phyloP scores from a whole-genome alignment of 1,284 basidiomycete species.

The Tilletia setariae region DNA sequence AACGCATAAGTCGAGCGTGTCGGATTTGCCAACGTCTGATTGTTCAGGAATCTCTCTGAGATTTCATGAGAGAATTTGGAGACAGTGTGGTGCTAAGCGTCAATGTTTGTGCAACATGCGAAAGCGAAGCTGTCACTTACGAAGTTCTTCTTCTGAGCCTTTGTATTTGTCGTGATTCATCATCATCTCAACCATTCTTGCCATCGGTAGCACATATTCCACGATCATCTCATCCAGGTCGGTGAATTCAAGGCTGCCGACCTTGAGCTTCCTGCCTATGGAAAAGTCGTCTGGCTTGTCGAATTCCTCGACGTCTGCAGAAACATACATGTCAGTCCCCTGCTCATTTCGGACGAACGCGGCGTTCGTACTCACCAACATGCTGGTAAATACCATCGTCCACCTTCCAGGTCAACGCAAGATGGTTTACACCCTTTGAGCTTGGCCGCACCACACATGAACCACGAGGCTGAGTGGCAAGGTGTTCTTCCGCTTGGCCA shows the following conservation, averaged over 20 bases:
- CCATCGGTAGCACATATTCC: slow-evolving; percentile 92
- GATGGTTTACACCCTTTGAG: slow-evolving; percentile 86
- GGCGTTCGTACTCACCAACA: slow-evolving; percentile 65
- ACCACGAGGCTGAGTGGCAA: slow-evolving; percentile 81
- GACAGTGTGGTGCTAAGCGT: background rate
- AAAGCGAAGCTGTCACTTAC: slow-evolving; percentile 61
- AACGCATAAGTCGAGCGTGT: slow-evolving; percentile 94
- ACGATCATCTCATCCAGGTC: slow-evolving; percentile 98
- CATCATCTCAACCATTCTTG: slow-evolving; percentile 87
- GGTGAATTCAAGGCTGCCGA: slow-evolving; percentile 80
- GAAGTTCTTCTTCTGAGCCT: slow-evolving; percentile 75
- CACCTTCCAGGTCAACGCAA: slow-evolving; percentile 99
- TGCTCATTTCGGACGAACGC: background rate
- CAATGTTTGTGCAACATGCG: background rate
- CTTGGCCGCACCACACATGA: slow-evolving; percentile 80
- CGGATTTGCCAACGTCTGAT: slow-evolving; percentile 76
- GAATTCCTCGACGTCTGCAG: slow-evolving; percentile 78
- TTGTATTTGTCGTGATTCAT: slow-evolving; percentile 97
- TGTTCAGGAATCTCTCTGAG: slow-evolving; percentile 43
- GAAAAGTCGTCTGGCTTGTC: slow-evolving; percentile 67
- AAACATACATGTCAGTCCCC: slow-evolving; percentile 20
- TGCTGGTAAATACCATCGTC: slow-evolving; percentile 96
- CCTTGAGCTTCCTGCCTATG: slow-evolving; percentile 69
- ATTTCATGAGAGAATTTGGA: background rate
- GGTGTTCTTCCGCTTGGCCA: slow-evolving; percentile 79